Evolutionary conservation across 2,329 filamentous ascomycete genomes (phyloP).

Genomic region (Zopfia rhizophila): DNA sequence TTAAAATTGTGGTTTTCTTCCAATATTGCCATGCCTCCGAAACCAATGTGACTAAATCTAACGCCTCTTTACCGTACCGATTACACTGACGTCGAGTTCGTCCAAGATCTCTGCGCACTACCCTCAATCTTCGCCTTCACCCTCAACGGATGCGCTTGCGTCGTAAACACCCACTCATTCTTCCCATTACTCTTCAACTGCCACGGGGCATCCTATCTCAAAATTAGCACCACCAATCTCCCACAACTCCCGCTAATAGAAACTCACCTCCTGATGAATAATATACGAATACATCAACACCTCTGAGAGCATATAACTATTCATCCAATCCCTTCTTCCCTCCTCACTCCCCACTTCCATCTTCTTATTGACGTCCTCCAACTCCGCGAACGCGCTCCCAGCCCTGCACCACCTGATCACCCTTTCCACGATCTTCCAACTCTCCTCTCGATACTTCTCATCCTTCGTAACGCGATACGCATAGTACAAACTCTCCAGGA

Average conservation of each 20-base stretch:
- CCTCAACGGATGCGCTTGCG: constrained; percentile 35
- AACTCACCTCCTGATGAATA: constrained; percentile 32
- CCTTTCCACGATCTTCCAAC: constrained; percentile 33
- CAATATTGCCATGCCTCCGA: too few relatives aligned
- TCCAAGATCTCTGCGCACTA: too few relatives aligned
- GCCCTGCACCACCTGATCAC: constrained; percentile 32
- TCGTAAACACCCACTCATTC: constrained; percentile 37
- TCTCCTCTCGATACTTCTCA: constrained; percentile 35
- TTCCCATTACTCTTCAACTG: constrained; percentile 25
- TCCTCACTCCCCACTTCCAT: constrained; percentile 28
- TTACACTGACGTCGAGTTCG: too few relatives aligned
- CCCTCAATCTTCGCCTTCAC: constrained; percentile 19
- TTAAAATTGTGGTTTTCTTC: too few relatives aligned
- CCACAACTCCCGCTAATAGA: not conserved
- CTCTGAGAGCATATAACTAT: constrained; percentile 30
- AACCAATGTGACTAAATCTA: too few relatives aligned
- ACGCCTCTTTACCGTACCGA: too few relatives aligned
- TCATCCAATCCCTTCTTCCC: constrained; percentile 30
- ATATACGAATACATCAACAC: constrained; percentile 38
- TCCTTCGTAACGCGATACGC: constrained; percentile 39
- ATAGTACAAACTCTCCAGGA: constrained; percentile 43
- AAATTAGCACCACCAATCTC: not conserved
- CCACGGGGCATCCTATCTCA: constrained; percentile 10
- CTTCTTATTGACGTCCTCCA: constrained; percentile 31
- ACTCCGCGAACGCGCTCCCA: constrained; percentile 32